Evolutionary conservation across 208 protist species (phyloP).

Genomic region (Sergeia podlipaevii): DNA sequence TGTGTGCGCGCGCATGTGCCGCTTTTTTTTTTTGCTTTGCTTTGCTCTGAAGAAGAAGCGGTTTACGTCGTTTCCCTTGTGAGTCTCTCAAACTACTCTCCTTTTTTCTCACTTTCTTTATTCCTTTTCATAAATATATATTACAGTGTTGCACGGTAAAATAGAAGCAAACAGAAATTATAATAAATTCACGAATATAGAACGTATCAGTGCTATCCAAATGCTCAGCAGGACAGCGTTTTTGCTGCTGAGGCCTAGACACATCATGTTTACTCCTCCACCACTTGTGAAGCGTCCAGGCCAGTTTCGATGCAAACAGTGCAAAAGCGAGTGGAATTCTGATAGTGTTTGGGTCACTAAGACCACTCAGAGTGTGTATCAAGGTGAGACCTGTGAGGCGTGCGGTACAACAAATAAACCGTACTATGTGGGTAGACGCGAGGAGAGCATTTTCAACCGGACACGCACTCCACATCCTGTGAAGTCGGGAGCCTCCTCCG

Average conservation of each 20-base stretch:
- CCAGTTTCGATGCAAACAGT: constrained; percentile 66
- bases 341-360: constrained; percentile 86
- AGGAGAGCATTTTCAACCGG: constrained; percentile 86
- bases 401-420: constrained; percentile 86
- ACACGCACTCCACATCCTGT: constrained; percentile 64
- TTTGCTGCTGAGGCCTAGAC: constrained; percentile 60
- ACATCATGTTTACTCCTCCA: constrained; percentile 87
- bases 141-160: no score
- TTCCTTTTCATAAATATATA: no score
- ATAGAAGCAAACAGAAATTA: constrained; percentile 2
- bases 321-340: constrained; percentile 61
- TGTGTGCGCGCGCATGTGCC: no score
- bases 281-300: constrained; percentile 66
- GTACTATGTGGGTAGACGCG: constrained; percentile 75
- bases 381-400: constrained; percentile 80
- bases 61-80: no score
- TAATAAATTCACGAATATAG: background rate
- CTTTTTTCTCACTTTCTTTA: no score
- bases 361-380: constrained; percentile 86
- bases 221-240: constrained; percentile 50
- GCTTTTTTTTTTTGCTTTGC: no score
- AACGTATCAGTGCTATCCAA: constrained; percentile 1
- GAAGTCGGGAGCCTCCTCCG: constrained; percentile 63
- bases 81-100: no score
- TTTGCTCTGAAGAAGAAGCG: no score